A percentile compares a stretch with the other conserved stretches of the same genome.
Evolutionary conservation across 78 protist genomes (phyloP).

Genomic region (Tieghemostelium lacteum): DNA sequence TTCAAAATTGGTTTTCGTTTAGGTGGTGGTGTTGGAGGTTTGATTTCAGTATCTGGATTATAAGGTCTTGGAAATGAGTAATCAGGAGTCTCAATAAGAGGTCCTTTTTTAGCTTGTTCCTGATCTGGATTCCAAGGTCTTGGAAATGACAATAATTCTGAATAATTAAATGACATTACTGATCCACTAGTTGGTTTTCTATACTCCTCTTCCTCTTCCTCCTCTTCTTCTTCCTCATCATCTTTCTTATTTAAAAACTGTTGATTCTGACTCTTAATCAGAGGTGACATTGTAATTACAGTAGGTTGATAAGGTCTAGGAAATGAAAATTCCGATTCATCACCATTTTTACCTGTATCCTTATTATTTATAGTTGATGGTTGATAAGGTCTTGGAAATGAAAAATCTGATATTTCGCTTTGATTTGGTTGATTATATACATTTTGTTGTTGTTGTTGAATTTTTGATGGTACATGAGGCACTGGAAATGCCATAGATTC

Average conservation of each 20-base stretch:
- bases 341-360: not conserved
- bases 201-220: not conserved
- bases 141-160: slow-evolving; percentile 56
- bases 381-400: slow-evolving; percentile 66
- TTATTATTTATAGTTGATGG: slow-evolving; percentile 13
- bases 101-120: not conserved
- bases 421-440: too few species aligned
- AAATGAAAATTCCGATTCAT: slow-evolving; percentile 40
- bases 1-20: not conserved
- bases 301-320: slow-evolving; percentile 51
- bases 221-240: not conserved
- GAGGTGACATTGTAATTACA: not conserved
- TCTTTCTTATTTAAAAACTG: not conserved
- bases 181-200: slow-evolving; percentile 16
- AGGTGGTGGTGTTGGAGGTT: not conserved
- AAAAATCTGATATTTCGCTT: slow-evolving; percentile 25
- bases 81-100: slow-evolving; percentile 29
- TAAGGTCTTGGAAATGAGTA: slow-evolving; percentile 74
- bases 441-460: not conserved
- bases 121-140: slow-evolving; percentile 45
- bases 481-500: slow-evolving; percentile 52
- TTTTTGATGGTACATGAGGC: slow-evolving; percentile 2
- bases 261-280: not conserved
- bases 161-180: slow-evolving; percentile 30
- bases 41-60: slow-evolving; percentile 28